Base-by-base conservation (phyloP, 1,139 yeast species). In the Candida sojae region DNA sequence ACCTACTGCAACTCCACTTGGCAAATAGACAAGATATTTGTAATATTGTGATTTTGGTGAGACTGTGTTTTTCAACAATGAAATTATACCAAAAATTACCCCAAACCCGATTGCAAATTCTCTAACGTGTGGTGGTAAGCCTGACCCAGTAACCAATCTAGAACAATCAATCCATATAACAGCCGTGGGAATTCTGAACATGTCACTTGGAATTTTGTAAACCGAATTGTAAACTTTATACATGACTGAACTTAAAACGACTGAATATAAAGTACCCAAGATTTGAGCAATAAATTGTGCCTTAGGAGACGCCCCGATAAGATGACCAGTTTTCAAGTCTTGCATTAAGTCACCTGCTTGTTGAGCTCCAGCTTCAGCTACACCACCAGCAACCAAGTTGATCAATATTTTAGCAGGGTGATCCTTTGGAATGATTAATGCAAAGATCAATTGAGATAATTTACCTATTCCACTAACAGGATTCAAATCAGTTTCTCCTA, bases 341-440 rank as follows among this genome's bases (percentile, higher is more conserved):
- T 93, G 98, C 96, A 92, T 89, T 61, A 93, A 74, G 68, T 93
- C 99, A 12, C 99, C 99, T 0, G 98, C 97, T 67, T 93, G 99
- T 67, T 93, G 98, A 2, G 99, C 97, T 6, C 99, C 98, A 0
- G 99, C 98, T 68, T 93, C 99, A 0, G 98, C 96, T 32, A 93
- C 85, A 6, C 97, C 98, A 12, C 99, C 99, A 3, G 98, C 97
- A 2, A 93, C 86, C 47, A 93, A 73, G 62, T 93, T 93, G 44
- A 91, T 84, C 37, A 93, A 71, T 4, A 93, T 88, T 12, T 89
- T 82, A 1, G 95, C 91, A 1, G 96, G 96, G 53, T 86, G 88
- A 43, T 75, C 67, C 12, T 75, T 74, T 1, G 97, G 96, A n/a
- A 91, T 77, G 5, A 92, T 77, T 7, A 88, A 62, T 0, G 97